Percentiles rank a stretch among this genome's conserved stretches.
These are phyloP conservation scores for Xanthoconium separans DNA, from an alignment of 1,284 basidiomycete species.

Conservation along the genomic window DNA sequence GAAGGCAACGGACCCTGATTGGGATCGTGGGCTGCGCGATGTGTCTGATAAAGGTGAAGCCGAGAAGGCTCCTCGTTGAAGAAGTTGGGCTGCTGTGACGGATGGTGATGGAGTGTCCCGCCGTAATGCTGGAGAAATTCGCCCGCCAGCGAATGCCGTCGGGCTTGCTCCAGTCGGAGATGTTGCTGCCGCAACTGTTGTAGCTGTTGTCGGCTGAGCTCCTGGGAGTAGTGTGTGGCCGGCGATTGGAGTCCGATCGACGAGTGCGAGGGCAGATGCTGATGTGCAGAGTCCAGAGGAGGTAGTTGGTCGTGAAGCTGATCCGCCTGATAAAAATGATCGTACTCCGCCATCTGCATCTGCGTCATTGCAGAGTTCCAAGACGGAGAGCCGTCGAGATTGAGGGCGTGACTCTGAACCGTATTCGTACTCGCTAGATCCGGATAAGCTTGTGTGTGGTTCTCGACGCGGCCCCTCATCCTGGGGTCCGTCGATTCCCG, in stretches of 20 bases:
- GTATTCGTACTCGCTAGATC: conserved; percentile 52
- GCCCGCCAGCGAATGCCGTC: conserved; percentile 32
- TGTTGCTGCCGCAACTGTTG: conserved; percentile 38
- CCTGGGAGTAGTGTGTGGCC: conserved; percentile 41
- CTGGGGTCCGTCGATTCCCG: conserved; percentile 52
- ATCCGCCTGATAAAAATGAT: conserved; percentile 38
- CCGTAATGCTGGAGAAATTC: conserved; percentile 34
- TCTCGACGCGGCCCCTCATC: conserved; percentile 41
- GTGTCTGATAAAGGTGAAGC: conserved; percentile 35
- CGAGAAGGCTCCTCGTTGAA: conserved; percentile 30
- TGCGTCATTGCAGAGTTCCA: conserved; percentile 80
- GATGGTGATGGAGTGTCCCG: conserved; percentile 29
- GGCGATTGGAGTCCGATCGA: conserved; percentile 36
- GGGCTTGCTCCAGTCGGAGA: conserved; percentile 27
- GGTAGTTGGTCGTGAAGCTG: conserved; percentile 45
- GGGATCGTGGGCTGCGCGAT: conserved; percentile 34
- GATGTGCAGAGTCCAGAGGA: conserved; percentile 48
- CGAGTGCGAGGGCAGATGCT: conserved; percentile 47
- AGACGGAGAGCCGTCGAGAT: conserved; percentile 74
- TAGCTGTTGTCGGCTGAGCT: conserved; percentile 43
- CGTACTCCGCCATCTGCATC: conserved; percentile 37
- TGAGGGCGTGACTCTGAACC: conserved; percentile 68
- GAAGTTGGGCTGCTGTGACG: conserved; percentile 21
- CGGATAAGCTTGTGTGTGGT: conserved; percentile 27
- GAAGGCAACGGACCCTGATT: conserved; percentile 27